These are phyloP conservation scores for Talaromyces wortmannii DNA, from an alignment of 495 filamentous ascomycete species.

Conservation along the genomic window DNA sequence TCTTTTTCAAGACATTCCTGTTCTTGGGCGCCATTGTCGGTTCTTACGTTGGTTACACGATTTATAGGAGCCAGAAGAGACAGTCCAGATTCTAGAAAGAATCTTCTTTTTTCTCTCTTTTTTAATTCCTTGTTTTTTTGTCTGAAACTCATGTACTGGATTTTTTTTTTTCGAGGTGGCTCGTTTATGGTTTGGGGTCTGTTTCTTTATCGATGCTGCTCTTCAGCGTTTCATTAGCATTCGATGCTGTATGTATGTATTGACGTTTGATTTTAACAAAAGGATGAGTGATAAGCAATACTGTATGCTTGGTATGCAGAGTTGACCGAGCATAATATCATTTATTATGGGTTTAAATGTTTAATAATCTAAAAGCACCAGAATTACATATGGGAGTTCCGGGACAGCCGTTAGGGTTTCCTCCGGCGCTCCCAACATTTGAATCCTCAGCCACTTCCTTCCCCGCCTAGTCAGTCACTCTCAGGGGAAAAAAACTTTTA, in stretches of 20 bases:
- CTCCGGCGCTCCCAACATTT: too few relatives aligned
- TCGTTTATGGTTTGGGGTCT: neutral
- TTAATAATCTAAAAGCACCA: too few relatives aligned
- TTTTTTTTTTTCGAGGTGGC: neutral
- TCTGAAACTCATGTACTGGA: too few relatives aligned
- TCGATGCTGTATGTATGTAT: neutral
- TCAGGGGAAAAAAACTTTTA: too few relatives aligned
- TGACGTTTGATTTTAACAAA: neutral
- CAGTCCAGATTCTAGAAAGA: slow-evolving; percentile 65
- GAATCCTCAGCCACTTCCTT: too few relatives aligned
- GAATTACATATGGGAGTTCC: too few relatives aligned
- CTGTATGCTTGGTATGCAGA: neutral
- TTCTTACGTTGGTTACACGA: slow-evolving; percentile 77
- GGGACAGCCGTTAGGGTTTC: too few relatives aligned
- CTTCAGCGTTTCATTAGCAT: slow-evolving; percentile 2
- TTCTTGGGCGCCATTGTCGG: slow-evolving; percentile 64
- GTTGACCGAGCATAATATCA: neutral
- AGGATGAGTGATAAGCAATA: neutral
- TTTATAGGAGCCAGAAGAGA: slow-evolving; percentile 67
- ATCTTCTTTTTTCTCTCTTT: neutral
- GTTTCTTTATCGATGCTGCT: slow-evolving; percentile 5
- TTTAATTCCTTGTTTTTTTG: neutral
- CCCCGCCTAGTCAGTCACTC: too few relatives aligned
- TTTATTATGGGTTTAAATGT: neutral
- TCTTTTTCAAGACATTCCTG: slow-evolving; percentile 77